Conservation (phyloP, 2,329 filamentous ascomycete species). For the Teratosphaeria epicoccoides region DNA sequence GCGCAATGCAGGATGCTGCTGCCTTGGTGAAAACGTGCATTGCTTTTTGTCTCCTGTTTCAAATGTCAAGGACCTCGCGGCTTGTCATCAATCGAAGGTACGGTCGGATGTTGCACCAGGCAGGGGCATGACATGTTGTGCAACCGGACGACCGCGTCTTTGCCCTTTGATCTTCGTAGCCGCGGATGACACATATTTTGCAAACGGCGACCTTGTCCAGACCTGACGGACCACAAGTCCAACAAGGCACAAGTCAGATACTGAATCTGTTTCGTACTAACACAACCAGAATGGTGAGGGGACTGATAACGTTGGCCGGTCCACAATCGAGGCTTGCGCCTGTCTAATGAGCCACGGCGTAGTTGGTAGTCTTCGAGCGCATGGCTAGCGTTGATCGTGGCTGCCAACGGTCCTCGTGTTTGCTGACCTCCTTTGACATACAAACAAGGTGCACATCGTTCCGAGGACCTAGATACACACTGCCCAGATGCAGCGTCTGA, state of each 20-base stretch:
- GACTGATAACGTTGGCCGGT: not conserved
- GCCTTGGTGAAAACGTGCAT: not conserved
- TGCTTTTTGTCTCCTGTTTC: not conserved
- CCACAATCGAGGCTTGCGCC: not conserved
- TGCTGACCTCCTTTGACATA: constrained; percentile 1
- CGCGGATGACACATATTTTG: not conserved
- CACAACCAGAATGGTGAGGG: not conserved
- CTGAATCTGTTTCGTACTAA: not conserved
- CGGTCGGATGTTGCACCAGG: not conserved
- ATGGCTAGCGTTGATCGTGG: constrained; percentile 7
- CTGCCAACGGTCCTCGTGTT: constrained; percentile 6
- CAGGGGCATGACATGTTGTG: not conserved
- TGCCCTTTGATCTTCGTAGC: not conserved
- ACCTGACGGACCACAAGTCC: not conserved
- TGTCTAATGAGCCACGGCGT: constrained; percentile 4
- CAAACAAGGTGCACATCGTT: constrained; percentile 4
- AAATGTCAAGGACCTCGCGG: not conserved
- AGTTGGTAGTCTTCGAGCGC: constrained; percentile 1
- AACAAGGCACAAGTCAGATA: not conserved
- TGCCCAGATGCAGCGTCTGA: constrained; percentile 5
- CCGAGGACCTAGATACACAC: not conserved
- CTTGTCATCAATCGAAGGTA: not conserved
- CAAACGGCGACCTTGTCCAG: not conserved
- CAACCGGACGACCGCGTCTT: not conserved
- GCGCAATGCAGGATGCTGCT: not conserved